Conservation (phyloP, 805 yeast species). For the Candida nemodendra region DNA sequence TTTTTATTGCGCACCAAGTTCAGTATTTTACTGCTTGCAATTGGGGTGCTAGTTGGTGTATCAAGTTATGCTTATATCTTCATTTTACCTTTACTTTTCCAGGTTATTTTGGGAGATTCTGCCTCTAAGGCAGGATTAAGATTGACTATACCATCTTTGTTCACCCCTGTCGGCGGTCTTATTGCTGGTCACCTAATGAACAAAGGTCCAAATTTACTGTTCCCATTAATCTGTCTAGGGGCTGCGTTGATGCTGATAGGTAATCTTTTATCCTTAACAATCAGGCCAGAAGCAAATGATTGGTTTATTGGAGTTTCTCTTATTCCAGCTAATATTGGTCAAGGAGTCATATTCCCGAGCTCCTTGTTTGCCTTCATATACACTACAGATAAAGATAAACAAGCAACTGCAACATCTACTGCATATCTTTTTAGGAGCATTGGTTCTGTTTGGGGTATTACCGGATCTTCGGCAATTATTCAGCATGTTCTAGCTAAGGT, state of each 20-base stretch:
- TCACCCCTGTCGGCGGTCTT: constrained; percentile 44
- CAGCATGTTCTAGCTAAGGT: constrained; percentile 7
- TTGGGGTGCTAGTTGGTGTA: constrained; percentile 38
- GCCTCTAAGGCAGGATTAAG: constrained; percentile 42
- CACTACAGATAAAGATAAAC: constrained; percentile 31
- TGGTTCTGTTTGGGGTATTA: constrained; percentile 43
- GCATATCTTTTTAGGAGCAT: constrained; percentile 38
- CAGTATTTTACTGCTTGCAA: constrained; percentile 27
- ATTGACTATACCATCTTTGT: constrained; percentile 39
- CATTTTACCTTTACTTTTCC: constrained; percentile 42
- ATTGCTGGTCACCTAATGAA: constrained; percentile 40
- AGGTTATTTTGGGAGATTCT: constrained; percentile 39
- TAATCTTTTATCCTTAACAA: constrained; percentile 29
- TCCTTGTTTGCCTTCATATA: constrained; percentile 38
- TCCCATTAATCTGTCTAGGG: constrained; percentile 33
- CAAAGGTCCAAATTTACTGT: constrained; percentile 26
- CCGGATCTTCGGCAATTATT: constrained; percentile 22
- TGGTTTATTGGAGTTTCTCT: constrained; percentile 31
- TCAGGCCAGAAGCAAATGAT: constrained; percentile 22
- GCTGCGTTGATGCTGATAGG: constrained; percentile 37
- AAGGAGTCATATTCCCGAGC: constrained; percentile 39
- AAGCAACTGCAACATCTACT: constrained; percentile 41
- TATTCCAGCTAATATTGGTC: constrained; percentile 39
- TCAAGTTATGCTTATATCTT: constrained; percentile 41
- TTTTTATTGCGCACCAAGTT: constrained; percentile 25